Evolutionary conservation across 345 rosid species (phyloP).

Genomic region (Salix arbutifolia): DNA sequence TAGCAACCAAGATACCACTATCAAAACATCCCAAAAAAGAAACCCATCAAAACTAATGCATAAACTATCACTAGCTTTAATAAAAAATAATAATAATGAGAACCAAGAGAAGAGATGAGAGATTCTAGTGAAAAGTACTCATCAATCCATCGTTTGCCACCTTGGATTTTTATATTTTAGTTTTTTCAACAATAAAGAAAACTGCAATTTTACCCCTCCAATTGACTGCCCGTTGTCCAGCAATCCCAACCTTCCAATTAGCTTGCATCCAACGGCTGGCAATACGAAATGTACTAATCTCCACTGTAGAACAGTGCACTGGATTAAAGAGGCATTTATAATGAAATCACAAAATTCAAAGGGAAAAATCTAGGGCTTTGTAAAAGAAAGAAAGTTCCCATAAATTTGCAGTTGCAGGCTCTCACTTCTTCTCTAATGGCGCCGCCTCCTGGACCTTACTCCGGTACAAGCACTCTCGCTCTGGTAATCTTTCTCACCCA

Average conservation of each 20-base stretch:
- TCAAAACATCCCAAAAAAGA: too few relatives aligned
- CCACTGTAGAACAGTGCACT: neutral
- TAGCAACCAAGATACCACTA: too few relatives aligned
- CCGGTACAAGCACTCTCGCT: conserved; percentile 79
- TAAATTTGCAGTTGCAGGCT: neutral
- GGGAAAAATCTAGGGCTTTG: conserved; percentile 5
- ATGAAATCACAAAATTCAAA: neutral
- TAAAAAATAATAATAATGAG: too few relatives aligned
- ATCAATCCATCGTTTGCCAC: too few relatives aligned
- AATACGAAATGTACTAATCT: neutral
- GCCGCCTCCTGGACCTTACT: conserved; percentile 74
- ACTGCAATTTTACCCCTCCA: neutral
- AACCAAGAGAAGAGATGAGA: too few relatives aligned
- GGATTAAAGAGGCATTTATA: neutral
- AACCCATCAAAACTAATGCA: too few relatives aligned
- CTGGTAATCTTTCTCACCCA: conserved; percentile 35
- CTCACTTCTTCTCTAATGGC: conserved; percentile 37
- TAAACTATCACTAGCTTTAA: too few relatives aligned
- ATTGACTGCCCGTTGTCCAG: neutral
- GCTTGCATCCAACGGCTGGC: neutral
- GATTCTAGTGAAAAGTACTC: too few relatives aligned
- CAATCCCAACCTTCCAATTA: neutral
- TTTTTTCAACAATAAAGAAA: neutral
- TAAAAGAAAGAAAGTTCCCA: neutral
- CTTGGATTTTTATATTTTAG: too few relatives aligned